Conservation (phyloP, 2,329 filamentous ascomycete species). For the Trematosphaeria pertusa region DNA sequence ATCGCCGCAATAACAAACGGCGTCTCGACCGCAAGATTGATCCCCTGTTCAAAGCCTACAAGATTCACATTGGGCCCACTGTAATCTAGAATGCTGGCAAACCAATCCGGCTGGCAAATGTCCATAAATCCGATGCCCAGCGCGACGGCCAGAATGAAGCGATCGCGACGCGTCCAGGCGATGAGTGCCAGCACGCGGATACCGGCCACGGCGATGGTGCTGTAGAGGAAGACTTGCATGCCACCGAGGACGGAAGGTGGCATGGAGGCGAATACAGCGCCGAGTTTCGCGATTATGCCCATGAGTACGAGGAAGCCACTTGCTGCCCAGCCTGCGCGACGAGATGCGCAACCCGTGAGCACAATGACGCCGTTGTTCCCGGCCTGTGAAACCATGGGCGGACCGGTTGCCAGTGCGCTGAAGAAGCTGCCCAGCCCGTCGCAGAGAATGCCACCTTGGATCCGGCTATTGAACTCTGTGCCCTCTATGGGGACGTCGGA, state of each 20-base stretch:
- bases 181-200: conserved; percentile 36
- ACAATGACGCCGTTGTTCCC: conserved; percentile 41
- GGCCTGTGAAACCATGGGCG: conserved; percentile 37
- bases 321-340: conserved; percentile 38
- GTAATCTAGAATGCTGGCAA: conserved; percentile 48
- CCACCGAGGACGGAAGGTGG: conserved; percentile 53
- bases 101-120: conserved; percentile 50
- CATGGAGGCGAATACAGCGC: conserved; percentile 38
- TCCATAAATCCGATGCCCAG: conserved; percentile 45
- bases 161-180: conserved; percentile 32
- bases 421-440: conserved; percentile 37
- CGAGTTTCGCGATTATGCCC: conserved; percentile 37
- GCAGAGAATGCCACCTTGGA: conserved; percentile 37
- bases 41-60: conserved; percentile 50
- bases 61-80: conserved; percentile 45
- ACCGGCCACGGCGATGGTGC: conserved; percentile 35
- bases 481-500: conserved; percentile 35
- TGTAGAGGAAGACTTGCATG: conserved; percentile 50
- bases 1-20: conserved; percentile 52
- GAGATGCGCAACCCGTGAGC: conserved; percentile 33
- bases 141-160: conserved; percentile 35
- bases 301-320: conserved; percentile 35
- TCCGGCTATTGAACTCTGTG: conserved; percentile 32
- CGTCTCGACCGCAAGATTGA: conserved; percentile 51
- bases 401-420: conserved; percentile 33